Base-by-base conservation (phyloP, 495 filamentous ascomycete species). In the Niebla homalea region DNA sequence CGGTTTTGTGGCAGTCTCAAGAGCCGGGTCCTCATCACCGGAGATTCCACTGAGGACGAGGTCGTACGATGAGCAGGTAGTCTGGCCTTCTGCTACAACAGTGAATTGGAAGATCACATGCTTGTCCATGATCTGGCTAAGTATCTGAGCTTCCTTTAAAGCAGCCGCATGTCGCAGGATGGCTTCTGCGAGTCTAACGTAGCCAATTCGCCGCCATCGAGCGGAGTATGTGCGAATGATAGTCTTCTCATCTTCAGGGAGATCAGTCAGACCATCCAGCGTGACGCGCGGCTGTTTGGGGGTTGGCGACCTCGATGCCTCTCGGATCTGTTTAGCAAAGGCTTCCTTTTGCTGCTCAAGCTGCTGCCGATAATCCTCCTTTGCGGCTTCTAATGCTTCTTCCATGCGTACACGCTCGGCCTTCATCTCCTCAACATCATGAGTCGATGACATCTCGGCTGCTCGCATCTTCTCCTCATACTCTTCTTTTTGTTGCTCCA, bases 51-150 rank as follows among this genome's bases (percentile, higher is more conserved):
- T 94, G 36, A 98, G 70, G 4, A 97, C 89, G 56, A 97, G 81
- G 64, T 98, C 92, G 63, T 98, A 98, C 4, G 87, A 94, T 6
- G 93, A 97, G 50, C 81, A 86, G 60, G 89, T 77, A 42, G 81
- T 78, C 57, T 97, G 89, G 2, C 92, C 92, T 57, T 84, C 71
- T 53, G 93, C 89, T 23, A 97, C 78, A 49, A 97, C 78, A 16
- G 87, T 83, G 62, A 95, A 97, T 65, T 98, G 92, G 66, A 98
- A 98, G 32, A 90, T 85, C 15, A 95, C 83, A 55, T 80, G 80
- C 67, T 95, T 92, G 57, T 92, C 88, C 75, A 98, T 85, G 54
- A 89, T 87, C 51, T 94, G 87, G 67, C 93, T 96, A 85, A 98
- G 90, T 44, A 98, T 80, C 62, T 98, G 92, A 4, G 90, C 93